Conservation (phyloP, 345 rosid species). For the Cochlearia excelsa region DNA sequence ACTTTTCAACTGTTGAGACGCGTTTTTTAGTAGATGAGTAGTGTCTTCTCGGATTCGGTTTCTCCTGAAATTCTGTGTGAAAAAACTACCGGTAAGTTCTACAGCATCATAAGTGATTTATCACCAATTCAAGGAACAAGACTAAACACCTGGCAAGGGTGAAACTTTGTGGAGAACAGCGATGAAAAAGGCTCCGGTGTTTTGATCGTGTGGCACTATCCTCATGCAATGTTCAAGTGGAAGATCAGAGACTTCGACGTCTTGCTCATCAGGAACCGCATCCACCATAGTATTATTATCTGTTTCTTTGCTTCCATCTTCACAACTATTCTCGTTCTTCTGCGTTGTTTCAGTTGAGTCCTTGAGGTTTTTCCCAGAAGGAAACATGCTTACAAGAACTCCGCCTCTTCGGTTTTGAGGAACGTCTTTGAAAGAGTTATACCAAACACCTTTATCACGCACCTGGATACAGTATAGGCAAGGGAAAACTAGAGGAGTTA, state of each 20-base stretch:
- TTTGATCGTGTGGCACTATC: slow-evolving; percentile 95
- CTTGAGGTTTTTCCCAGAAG: slow-evolving; percentile 36
- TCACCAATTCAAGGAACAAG: background rate
- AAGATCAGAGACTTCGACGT: slow-evolving; percentile 7
- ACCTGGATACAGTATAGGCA: slow-evolving; percentile 46
- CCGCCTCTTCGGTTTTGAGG: slow-evolving; percentile 51
- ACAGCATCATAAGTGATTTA: background rate
- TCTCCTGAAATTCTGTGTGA: slow-evolving; percentile 50
- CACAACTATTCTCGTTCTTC: slow-evolving; percentile 20
- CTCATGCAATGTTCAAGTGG: slow-evolving; percentile 78
- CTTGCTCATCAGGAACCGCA: slow-evolving; percentile 35
- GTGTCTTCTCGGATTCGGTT: slow-evolving; percentile 29
- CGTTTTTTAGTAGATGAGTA: slow-evolving; percentile 26
- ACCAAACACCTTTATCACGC: slow-evolving; percentile 69
- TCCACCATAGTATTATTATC: slow-evolving; percentile 15
- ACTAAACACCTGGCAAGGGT: slow-evolving; percentile 58
- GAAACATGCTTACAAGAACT: slow-evolving; percentile 33
- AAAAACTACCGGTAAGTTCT: background rate
- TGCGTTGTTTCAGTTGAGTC: slow-evolving; percentile 9
- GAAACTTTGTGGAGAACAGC: slow-evolving; percentile 77
- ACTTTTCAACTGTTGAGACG: slow-evolving; percentile 29
- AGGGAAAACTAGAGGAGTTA: background rate
- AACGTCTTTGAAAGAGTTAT: slow-evolving; percentile 69
- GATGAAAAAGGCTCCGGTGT: slow-evolving; percentile 92
- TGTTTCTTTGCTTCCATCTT: slow-evolving; percentile 27